Conservation (phyloP, 2,329 filamentous ascomycete species). For the Apiospora rasikravindrae region DNA sequence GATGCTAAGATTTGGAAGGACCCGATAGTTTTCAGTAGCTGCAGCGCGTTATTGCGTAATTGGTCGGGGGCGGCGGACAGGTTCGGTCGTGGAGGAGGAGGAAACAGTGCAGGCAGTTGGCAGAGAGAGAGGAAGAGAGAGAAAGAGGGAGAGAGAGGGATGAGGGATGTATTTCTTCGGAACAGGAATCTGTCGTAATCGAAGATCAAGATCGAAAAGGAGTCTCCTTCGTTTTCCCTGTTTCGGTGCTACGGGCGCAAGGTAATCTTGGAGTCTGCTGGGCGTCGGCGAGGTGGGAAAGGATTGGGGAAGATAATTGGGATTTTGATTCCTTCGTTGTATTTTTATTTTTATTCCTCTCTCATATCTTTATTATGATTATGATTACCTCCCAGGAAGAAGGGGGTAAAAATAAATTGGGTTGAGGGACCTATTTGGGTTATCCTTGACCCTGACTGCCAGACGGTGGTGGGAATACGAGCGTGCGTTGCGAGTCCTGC, state of each 20-base stretch:
- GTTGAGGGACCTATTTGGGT: conserved; percentile 5
- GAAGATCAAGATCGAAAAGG: not conserved
- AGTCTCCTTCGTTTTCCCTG: not conserved
- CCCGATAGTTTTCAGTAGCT: conserved; percentile 15
- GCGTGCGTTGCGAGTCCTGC: not conserved
- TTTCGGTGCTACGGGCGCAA: not conserved
- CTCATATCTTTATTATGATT: conserved; percentile 5
- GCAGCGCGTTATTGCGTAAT: conserved; percentile 8
- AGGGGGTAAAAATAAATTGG: conserved; percentile 15
- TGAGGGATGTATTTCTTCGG: not conserved
- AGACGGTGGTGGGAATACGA: conserved; percentile 5
- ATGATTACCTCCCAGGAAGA: conserved; percentile 7
- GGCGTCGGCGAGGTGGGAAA: conserved; percentile 6
- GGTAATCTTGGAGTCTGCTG: no score
- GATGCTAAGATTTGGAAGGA: conserved; percentile 15
- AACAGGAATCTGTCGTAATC: not conserved
- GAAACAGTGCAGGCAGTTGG: not conserved
- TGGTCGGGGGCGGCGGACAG: not conserved
- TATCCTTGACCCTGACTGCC: conserved; percentile 16
- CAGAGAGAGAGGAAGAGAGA: not conserved
- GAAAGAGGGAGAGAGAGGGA: not conserved
- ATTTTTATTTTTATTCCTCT: not conserved
- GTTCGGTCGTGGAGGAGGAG: not conserved
- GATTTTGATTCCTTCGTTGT: not conserved
- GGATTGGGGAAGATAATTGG: not conserved